These are phyloP conservation scores for Podospora tetraspora DNA, from an alignment of 495 filamentous ascomycete species.

Conservation along the genomic window DNA sequence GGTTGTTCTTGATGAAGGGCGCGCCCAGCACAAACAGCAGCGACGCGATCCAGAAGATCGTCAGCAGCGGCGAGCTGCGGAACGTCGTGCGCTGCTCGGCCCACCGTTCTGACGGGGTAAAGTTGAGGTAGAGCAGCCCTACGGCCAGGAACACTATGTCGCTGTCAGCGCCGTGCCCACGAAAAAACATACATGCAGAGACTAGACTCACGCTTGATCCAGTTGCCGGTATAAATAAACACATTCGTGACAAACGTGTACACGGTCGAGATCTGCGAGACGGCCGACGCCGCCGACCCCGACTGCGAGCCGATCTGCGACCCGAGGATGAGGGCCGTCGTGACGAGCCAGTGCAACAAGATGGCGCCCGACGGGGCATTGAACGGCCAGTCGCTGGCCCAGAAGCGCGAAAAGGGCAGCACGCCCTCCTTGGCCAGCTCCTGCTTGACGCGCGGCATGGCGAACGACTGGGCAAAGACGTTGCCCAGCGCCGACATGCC, in stretches of 20 bases:
- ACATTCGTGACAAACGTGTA: slow-evolving; percentile 29
- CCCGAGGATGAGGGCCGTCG: slow-evolving; percentile 53
- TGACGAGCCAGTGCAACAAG: slow-evolving; percentile 59
- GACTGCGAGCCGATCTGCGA: slow-evolving; percentile 7
- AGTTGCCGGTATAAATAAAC: slow-evolving; percentile 35
- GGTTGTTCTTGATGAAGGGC: slow-evolving; percentile 39
- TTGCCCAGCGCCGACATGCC: slow-evolving; percentile 61
- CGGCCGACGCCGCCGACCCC: not conserved
- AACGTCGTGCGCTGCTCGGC: slow-evolving; percentile 34
- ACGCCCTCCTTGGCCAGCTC: slow-evolving; percentile 57
- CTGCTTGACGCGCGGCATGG: slow-evolving; percentile 55
- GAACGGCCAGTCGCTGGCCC: slow-evolving; percentile 56
- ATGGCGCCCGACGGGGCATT: slow-evolving; percentile 56
- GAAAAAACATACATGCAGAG: not conserved
- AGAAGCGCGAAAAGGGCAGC: slow-evolving; percentile 51
- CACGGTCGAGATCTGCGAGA: slow-evolving; percentile 15
- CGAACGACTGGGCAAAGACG: slow-evolving; percentile 59
- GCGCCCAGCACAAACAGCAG: slow-evolving; percentile 41
- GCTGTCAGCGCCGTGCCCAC: not conserved
- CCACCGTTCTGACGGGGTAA: slow-evolving; percentile 35
- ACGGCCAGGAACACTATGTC: slow-evolving; percentile 51
- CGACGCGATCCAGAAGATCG: slow-evolving; percentile 41
- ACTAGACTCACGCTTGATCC: slow-evolving; percentile 29
- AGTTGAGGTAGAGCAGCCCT: slow-evolving; percentile 39
- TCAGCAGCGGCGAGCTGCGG: slow-evolving; percentile 37